Percentiles rank a stretch among this genome's conserved stretches.
These are phyloP conservation scores for Hymenoscyphus fraxineus DNA, from an alignment of 2,329 filamentous ascomycete genomes.

Conservation along the genomic window DNA sequence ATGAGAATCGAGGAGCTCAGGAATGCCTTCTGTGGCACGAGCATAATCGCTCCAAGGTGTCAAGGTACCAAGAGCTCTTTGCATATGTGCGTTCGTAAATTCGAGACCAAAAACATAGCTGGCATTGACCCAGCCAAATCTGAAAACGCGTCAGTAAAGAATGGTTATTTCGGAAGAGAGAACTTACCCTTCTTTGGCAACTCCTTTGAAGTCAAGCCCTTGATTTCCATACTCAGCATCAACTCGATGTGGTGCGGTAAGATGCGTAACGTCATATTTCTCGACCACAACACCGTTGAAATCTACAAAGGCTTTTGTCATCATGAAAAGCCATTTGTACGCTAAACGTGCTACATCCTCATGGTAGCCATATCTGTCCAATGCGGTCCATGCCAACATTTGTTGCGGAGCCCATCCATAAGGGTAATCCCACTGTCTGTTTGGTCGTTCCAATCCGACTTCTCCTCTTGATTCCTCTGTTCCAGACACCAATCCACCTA, in stretches of 20 bases:
- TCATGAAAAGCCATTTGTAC: constrained; percentile 98
- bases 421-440: constrained; percentile 97
- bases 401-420: constrained; percentile 99
- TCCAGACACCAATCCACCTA: constrained; percentile 83
- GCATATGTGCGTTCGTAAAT: constrained; percentile 84
- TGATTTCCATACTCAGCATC: constrained; percentile 98
- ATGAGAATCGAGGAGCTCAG: background rate
- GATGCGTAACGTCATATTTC: constrained; percentile 94
- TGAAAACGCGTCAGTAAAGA: constrained; percentile 39
- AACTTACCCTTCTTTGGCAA: constrained; percentile 90
- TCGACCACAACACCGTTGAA: constrained; percentile 98
- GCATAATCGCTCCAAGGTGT: constrained; percentile 56
- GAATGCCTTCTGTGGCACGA: constrained; percentile 16
- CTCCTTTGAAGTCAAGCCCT: constrained; percentile 89
- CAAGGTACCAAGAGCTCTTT: constrained; percentile 79
- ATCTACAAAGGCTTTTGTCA: constrained; percentile 96
- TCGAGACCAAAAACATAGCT: constrained; percentile 93
- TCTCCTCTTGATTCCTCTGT: constrained; percentile 83
- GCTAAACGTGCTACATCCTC: constrained; percentile 85
- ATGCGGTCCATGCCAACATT: constrained; percentile 93
- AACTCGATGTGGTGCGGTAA: constrained; percentile 86
- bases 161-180: background rate
- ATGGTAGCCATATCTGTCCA: constrained; percentile 86
- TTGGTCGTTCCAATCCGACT: constrained; percentile 77
- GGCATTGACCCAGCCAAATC: constrained; percentile 98